A percentile compares a stretch with the other conserved stretches of the same genome.
These are phyloP conservation scores for Colletotrichum musae DNA, from an alignment of 2,329 filamentous ascomycete species.

Conservation along the genomic window DNA sequence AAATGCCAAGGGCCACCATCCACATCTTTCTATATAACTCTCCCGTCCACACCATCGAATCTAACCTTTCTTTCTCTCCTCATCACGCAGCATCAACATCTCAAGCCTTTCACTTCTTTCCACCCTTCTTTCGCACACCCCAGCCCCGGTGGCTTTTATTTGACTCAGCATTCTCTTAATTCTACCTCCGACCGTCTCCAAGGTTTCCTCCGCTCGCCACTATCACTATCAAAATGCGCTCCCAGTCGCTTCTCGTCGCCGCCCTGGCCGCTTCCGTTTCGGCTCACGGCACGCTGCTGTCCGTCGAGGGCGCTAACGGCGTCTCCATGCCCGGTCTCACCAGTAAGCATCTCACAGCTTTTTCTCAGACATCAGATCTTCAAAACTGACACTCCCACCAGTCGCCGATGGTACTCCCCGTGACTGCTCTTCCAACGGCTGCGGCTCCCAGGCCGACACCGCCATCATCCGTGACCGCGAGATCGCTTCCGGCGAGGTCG, in stretches of 20 bases:
- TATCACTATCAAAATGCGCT: slow-evolving; percentile 42
- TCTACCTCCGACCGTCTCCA: slow-evolving; percentile 13
- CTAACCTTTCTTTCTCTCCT: slow-evolving; percentile 4
- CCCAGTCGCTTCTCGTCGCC: slow-evolving; percentile 56
- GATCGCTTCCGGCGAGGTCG: slow-evolving; percentile 65
- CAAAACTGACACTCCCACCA: slow-evolving; percentile 42
- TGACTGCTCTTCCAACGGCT: slow-evolving; percentile 73
- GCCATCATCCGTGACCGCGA: slow-evolving; percentile 76
- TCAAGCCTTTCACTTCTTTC: slow-evolving; percentile 38
- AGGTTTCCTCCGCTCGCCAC: slow-evolving; percentile 26
- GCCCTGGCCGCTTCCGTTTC: slow-evolving; percentile 55
- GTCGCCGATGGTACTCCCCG: slow-evolving; percentile 77
- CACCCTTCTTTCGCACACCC: slow-evolving; percentile 12
- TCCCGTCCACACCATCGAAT: slow-evolving; percentile 33
- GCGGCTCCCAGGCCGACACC: slow-evolving; percentile 79
- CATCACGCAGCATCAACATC: slow-evolving; percentile 39
- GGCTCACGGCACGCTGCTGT: slow-evolving; percentile 71
- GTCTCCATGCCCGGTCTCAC: slow-evolving; percentile 73
- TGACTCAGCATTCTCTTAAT: slow-evolving; percentile 26
- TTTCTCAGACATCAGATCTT: neutral
- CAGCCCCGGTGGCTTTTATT: slow-evolving; percentile 37
- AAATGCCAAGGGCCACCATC: slow-evolving; percentile 37
- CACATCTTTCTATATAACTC: slow-evolving; percentile 37
- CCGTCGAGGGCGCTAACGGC: slow-evolving; percentile 71
- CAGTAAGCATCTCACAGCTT: slow-evolving; percentile 30